Base-by-base conservation (phyloP, 352 stramenopile genomes). In the Pythium aristosporum region DNA sequence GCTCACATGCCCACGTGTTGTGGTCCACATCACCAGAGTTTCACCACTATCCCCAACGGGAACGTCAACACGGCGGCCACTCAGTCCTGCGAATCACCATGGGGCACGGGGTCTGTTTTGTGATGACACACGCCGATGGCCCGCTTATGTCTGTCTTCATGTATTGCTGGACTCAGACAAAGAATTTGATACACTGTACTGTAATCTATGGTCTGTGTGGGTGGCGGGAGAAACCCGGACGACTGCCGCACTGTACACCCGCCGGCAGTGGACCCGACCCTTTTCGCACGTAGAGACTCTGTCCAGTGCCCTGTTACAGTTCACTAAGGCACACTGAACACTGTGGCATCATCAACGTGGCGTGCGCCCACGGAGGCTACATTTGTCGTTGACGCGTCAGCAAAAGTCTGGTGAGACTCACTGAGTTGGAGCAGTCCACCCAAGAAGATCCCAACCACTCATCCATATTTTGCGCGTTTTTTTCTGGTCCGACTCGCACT, bases 41-140 rank as follows among this genome's bases (percentile, higher is more conserved):
- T 2, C 25, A 30, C 25, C 25, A 3, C 25, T 30, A 5, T 30
- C 25, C 25, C 25, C 25, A 30, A 30, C 25, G 25, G 25, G 28
- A 42, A 16, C 34, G 48, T 54, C 48, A 54, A 54, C 48, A 54
- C 12, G 15, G 48, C 25, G 25, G 30, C 48, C 48, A 54, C 48
- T 54, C 23, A 20, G 13, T 5, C 11, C 12, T 23, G 48, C 48
- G 48, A 54, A 54, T 54, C 48, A 54, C 30, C 3, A 13, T 11
- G 15, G 15, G 15, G 37, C 28, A 41, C 12, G 7, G 36, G 36
- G 15, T 42, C 37, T 42, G 37, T 42, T 42, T 42, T 42, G 37
- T 16, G 37, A 42, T 16, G 37, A 12, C 37, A 42, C 37, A 16
- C 37, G 37, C 37, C 2, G 10, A 42, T 16, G 15, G 37, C 37